Base-by-base conservation (phyloP, 495 filamentous ascomycete genomes). In the Penicillium canariense region DNA sequence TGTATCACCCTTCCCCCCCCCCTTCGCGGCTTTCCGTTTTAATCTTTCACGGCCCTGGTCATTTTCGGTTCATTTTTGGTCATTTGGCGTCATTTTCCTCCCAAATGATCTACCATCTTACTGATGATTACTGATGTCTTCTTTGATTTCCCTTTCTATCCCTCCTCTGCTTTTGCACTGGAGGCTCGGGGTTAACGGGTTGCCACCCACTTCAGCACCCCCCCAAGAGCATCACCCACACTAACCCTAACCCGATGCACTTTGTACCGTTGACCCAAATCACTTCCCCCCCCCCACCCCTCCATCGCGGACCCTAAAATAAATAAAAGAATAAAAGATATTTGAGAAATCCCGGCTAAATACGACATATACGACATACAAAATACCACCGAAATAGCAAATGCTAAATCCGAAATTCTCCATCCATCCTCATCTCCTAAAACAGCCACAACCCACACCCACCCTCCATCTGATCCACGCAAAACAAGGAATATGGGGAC, bases 1-100 rank as follows among this genome's bases (percentile, higher is more conserved):
- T 60, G 65, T 67, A 65, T 67, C 65, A 67, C 65, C 59, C 66
- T 65, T 63, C 59, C 60, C 58, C 54, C 59, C 60, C 65, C 67
- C 39, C 52, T 61, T 50, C 42, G 54, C 56, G 50, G n/a, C n/a
- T 52, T 40, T 55, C 45, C 51, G 56, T 32, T 62, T 59, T 54
- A 40, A 45, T 39, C 12, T 38, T 43, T 44, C 31, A 27, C 38
- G 5, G 45, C 30, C 43, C 4, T 28, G 18, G 27, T 45, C 40
- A 39, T 38, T 52, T 50, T 58, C 14, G n/a, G 10, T 14, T 46
- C 40, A 39, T 38, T 52, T 50, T 58, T 12, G n/a, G 10, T 14
- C n/a, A n/a, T 46, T n/a, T 27, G n/a, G 43, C n/a, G 43, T 46
- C 43, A 30, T 31, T 46, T 31, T 20, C 22, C n/a, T n/a, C n/a